Conservation (phyloP, 2,329 filamentous ascomycete species). For the Verticillium isaacii region DNA sequence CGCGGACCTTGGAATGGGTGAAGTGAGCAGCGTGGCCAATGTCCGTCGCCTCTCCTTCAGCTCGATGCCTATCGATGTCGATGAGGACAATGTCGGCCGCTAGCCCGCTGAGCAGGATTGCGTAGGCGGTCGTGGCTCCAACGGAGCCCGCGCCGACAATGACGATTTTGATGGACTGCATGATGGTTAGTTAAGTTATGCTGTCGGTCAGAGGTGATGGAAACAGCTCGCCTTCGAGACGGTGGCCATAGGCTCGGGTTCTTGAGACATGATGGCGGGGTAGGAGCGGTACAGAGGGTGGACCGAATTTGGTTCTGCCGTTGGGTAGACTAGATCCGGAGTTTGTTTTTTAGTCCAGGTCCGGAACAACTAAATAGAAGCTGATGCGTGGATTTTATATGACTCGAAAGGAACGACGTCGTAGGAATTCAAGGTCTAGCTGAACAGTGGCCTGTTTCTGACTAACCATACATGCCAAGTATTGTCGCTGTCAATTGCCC, state of each 20-base stretch:
- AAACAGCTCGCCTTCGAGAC: background rate
- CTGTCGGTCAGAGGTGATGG: background rate
- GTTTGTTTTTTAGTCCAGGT: background rate
- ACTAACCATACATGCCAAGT: background rate
- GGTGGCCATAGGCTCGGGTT: background rate
- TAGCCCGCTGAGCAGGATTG: constrained; percentile 17
- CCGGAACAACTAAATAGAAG: background rate
- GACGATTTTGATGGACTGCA: constrained; percentile 20
- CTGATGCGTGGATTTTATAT: background rate
- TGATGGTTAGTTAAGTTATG: background rate
- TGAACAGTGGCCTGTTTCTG: background rate
- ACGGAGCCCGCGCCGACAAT: constrained; percentile 18
- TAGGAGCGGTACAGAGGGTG: background rate
- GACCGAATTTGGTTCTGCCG: background rate
- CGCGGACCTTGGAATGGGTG: constrained; percentile 20
- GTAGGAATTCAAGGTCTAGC: background rate
- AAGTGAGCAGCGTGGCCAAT: constrained; percentile 23
- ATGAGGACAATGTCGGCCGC: constrained; percentile 24
- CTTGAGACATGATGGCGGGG: background rate
- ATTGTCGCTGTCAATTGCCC: background rate
- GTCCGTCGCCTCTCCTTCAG: constrained; percentile 23
- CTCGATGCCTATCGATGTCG: constrained; percentile 23
- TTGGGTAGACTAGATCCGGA: background rate
- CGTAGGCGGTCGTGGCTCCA: constrained; percentile 21
- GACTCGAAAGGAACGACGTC: background rate